Evolutionary conservation across 257 asterid species (phyloP).

Genomic region (Solanum ossicruentum): DNA sequence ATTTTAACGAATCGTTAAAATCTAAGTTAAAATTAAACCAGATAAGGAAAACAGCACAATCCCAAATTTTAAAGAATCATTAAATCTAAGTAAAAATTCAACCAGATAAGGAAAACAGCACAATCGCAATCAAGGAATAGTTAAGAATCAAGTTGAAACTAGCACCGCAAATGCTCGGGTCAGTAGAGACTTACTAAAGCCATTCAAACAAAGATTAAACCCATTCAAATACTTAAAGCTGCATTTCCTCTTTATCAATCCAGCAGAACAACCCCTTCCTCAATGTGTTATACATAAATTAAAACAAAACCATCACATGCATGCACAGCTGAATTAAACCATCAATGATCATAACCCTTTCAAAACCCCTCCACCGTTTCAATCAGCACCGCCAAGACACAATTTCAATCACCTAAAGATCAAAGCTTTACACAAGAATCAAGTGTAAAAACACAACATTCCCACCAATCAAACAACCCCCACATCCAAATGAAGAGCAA

Average conservation of each 20-base stretch:
- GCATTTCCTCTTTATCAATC: not conserved
- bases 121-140: not conserved
- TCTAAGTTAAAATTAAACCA: not conserved
- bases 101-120: not conserved
- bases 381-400: conserved; percentile 1
- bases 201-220: not conserved
- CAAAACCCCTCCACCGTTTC: not conserved
- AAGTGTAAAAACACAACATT: conserved; percentile 8
- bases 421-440: conserved; percentile 12
- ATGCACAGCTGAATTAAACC: conserved; percentile 1
- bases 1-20: not conserved
- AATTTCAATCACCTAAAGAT: conserved; percentile 5
- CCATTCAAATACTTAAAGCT: not conserved
- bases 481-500: conserved; percentile 12
- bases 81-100: not conserved
- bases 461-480: conserved; percentile 17
- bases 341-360: not conserved
- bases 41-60: not conserved
- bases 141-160: not conserved
- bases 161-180: not conserved
- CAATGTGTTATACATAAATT: not conserved
- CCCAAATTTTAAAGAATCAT: too few relatives aligned
- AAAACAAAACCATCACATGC: not conserved
- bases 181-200: not conserved
- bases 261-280: not conserved